Conservation (phyloP, 116 monocot species). For the Phalaenopsis hybrid region DNA sequence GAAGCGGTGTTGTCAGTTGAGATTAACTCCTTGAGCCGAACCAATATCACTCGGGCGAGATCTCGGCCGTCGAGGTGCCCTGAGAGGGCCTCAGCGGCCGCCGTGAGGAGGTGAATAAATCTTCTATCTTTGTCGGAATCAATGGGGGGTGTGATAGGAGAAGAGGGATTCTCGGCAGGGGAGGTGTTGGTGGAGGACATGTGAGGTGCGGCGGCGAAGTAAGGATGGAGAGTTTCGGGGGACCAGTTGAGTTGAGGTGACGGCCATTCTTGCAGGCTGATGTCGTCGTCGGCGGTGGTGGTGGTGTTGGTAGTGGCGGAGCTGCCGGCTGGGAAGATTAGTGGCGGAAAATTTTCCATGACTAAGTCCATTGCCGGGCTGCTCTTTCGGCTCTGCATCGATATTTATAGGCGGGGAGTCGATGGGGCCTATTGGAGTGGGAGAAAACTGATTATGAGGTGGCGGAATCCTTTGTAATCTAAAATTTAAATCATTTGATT, state of each 20-base stretch:
- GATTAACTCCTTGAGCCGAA: constrained; percentile 54
- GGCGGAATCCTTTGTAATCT: too few relatives aligned
- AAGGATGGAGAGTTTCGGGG: constrained; percentile 18
- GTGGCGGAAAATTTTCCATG: not conserved
- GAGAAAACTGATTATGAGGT: too few relatives aligned
- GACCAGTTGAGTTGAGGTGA: constrained; percentile 35
- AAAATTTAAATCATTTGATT: too few relatives aligned
- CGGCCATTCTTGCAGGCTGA: constrained; percentile 19
- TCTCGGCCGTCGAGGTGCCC: constrained; percentile 12
- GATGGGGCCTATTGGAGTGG: too few relatives aligned
- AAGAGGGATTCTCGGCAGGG: not conserved
- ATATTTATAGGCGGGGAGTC: not conserved
- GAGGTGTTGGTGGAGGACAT: not conserved
- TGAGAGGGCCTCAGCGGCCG: constrained; percentile 39
- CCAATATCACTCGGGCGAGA: constrained; percentile 53
- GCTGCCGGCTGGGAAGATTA: constrained; percentile 30
- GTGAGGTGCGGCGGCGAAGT: constrained; percentile 12
- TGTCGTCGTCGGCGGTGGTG: constrained; percentile 15
- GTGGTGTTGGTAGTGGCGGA: constrained; percentile 22
- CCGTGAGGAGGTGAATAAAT: constrained; percentile 39
- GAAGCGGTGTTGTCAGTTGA: not conserved
- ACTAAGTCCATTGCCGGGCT: not conserved
- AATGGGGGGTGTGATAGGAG: not conserved
- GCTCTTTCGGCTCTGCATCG: not conserved
- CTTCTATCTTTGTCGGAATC: constrained; percentile 11